Evolutionary conservation across 768 basidiomycete species (phyloP).

Genomic region (Tulasnella sp.): DNA sequence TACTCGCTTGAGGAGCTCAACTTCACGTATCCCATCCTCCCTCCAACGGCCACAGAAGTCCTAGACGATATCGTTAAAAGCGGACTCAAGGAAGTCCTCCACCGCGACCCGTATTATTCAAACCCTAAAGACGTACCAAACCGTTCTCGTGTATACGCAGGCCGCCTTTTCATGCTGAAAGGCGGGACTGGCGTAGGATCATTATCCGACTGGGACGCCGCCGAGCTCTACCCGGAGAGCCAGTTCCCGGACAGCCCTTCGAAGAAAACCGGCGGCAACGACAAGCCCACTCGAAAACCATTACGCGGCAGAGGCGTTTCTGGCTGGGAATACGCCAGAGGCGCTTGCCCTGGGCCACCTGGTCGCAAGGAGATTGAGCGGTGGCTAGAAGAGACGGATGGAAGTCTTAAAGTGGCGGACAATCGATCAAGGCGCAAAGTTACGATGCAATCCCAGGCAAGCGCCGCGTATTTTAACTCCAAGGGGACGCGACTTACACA

Average conservation of each 20-base stretch:
- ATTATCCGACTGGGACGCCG: conserved; percentile 59
- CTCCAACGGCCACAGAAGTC: conserved; percentile 34
- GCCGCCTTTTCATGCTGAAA: conserved; percentile 56
- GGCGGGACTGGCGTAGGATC: conserved; percentile 45
- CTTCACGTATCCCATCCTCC: conserved; percentile 13
- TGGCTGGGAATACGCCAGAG: conserved; percentile 73
- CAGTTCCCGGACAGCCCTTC: too few relatives aligned
- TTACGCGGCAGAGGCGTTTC: conserved; percentile 24
- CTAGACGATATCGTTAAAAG: conserved; percentile 31
- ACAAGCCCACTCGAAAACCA: too few relatives aligned
- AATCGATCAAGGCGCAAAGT: too few relatives aligned
- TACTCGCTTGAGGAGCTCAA: background rate
- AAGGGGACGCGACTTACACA: too few relatives aligned
- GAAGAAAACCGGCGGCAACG: too few relatives aligned
- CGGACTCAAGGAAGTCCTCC: too few relatives aligned
- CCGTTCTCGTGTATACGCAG: conserved; percentile 62
- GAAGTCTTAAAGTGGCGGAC: conserved; percentile 14
- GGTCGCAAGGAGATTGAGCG: conserved; percentile 39
- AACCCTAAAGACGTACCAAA: conserved; percentile 58
- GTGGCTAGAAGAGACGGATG: conserved; percentile 37
- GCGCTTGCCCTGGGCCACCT: conserved; percentile 37
- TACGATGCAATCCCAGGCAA: too few relatives aligned
- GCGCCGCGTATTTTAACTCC: too few relatives aligned
- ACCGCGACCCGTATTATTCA: too few relatives aligned
- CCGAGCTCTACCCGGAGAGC: too few relatives aligned